These are phyloP conservation scores for Xylariaceae sp. DNA, from an alignment of 2,329 filamentous ascomycete species.

Conservation along the genomic window DNA sequence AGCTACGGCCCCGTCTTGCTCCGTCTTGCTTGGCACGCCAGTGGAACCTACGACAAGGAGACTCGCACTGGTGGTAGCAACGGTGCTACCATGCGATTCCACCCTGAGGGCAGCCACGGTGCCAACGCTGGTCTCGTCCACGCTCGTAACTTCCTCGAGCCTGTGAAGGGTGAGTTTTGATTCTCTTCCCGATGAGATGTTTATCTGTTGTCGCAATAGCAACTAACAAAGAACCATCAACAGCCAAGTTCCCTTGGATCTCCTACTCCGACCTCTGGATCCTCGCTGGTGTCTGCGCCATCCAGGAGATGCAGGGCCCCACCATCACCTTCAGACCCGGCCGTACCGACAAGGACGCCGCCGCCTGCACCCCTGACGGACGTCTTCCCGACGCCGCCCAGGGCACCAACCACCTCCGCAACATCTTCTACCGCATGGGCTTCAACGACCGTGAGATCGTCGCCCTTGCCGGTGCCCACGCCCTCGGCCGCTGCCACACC, in stretches of 20 bases:
- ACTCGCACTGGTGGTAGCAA: conserved; percentile 91
- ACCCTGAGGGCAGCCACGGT: conserved; percentile 81
- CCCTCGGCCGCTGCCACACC: conserved; percentile 82
- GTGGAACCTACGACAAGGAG: conserved; percentile 83
- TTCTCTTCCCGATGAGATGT: neutral
- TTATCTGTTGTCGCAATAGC: neutral
- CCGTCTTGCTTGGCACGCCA: conserved; percentile 89
- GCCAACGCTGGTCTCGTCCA: conserved; percentile 86
- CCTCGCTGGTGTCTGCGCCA: conserved; percentile 72
- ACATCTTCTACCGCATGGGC: conserved; percentile 94
- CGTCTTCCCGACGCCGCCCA: conserved; percentile 76
- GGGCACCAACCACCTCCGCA: conserved; percentile 74
- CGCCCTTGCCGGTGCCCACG: conserved; percentile 78
- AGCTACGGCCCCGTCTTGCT: conserved; percentile 90
- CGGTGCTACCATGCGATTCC: conserved; percentile 94
- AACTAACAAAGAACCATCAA: conserved; percentile 6
- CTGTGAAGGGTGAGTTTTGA: conserved; percentile 65
- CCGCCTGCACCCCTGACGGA: conserved; percentile 89
- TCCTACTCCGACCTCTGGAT: conserved; percentile 97
- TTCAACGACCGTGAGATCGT: conserved; percentile 98
- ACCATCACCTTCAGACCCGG: conserved; percentile 83
- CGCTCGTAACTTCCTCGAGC: conserved; percentile 89
- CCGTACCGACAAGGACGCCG: conserved; percentile 70
- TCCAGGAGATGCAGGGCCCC: conserved; percentile 95
- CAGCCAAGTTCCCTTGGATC: conserved; percentile 87